A percentile compares a stretch with the other conserved stretches of the same genome.
These are phyloP conservation scores for Hygrophila difformis DNA, from an alignment of 257 asterid genomes.

Conservation along the genomic window DNA sequence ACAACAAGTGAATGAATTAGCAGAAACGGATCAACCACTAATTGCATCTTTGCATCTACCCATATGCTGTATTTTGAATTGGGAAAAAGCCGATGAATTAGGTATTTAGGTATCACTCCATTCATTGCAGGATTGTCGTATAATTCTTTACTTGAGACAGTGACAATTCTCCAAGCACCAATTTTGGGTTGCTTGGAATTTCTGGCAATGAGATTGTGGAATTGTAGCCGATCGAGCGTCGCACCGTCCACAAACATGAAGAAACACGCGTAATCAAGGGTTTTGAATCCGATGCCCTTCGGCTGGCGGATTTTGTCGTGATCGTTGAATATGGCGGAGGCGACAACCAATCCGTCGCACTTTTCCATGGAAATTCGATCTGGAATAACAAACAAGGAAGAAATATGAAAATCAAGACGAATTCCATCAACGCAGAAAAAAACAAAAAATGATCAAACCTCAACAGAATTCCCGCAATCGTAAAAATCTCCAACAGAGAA, in stretches of 20 bases:
- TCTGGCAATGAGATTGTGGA: constrained; percentile 41
- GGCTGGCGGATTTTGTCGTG: constrained; percentile 97
- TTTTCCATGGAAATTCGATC: constrained; percentile 55
- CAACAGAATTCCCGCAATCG: no score
- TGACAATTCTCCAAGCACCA: constrained; percentile 80
- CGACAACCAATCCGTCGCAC: constrained; percentile 68
- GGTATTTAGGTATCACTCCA: constrained; percentile 62
- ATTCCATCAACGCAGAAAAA: no score
- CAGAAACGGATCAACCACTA: constrained; percentile 73
- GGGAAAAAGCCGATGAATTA: constrained; percentile 76
- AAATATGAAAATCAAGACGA: no score
- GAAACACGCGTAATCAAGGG: constrained; percentile 53
- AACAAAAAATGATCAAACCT: neutral
- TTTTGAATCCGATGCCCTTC: constrained; percentile 61
- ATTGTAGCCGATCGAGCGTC: constrained; percentile 39
- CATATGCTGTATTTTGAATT: constrained; percentile 77
- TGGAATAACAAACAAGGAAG: constrained; percentile 12
- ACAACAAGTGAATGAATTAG: constrained; percentile 61
- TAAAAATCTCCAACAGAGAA: neutral
- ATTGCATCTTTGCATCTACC: constrained; percentile 88
- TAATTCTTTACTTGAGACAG: constrained; percentile 29
- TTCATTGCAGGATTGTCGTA: constrained; percentile 82
- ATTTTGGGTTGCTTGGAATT: constrained; percentile 29
- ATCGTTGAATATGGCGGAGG: constrained; percentile 74
- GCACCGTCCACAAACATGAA: constrained; percentile 80